Conservation (phyloP, 345 rosid species). For the Gossypium mustelinum region DNA sequence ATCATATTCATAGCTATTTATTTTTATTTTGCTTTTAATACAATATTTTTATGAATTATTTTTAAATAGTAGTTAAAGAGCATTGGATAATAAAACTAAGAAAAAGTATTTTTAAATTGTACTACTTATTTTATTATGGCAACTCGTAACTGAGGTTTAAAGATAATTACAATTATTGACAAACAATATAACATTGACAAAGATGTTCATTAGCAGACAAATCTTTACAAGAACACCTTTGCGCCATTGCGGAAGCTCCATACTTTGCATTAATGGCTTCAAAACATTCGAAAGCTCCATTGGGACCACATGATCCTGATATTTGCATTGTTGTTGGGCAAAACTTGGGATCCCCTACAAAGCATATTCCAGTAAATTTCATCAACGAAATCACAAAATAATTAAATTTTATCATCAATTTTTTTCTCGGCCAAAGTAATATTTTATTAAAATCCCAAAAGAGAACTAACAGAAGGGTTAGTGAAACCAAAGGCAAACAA, state of each 20-base stretch:
- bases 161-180: background rate
- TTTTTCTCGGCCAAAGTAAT: background rate
- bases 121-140: background rate
- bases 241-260: background rate
- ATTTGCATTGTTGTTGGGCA: background rate
- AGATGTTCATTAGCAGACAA: background rate
- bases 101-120: background rate
- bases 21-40: no score
- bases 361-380: background rate
- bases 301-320: background rate
- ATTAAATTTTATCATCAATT: no score
- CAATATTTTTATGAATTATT: no score
- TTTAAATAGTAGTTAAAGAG: no score
- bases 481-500: no score
- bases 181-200: background rate
- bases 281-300: background rate
- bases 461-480: no score
- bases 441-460: no score
- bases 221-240: background rate
- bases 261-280: background rate
- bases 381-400: background rate
- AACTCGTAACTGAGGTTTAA: background rate
- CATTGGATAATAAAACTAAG: no score
- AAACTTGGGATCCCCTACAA: background rate
- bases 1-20: no score